Percentiles rank a stretch among this genome's conserved stretches.
phyloP scores from a whole-genome alignment of 176 grass and related monocot genomes.

The Ampelocalamus luodianensis region DNA sequence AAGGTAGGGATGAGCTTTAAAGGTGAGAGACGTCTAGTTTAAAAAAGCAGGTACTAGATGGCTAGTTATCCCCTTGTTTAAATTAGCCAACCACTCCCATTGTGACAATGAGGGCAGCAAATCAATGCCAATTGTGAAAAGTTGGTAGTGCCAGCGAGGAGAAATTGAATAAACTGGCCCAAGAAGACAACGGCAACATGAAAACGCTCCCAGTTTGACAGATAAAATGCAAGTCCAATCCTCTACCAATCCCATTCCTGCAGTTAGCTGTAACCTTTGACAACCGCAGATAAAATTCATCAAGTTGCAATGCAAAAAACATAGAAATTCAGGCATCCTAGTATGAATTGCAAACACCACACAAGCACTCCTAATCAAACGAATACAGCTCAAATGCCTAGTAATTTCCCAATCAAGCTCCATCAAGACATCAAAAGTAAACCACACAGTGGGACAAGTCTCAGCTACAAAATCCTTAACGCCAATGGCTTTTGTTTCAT shows the following conservation, averaged over 20 bases:
- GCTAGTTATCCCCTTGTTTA: slow-evolving; percentile 22
- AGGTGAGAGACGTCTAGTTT: not conserved
- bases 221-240: not conserved
- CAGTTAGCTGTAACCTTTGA: slow-evolving; percentile 16
- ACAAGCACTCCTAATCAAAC: not conserved
- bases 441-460: not conserved
- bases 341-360: not conserved
- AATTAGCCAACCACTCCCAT: slow-evolving; percentile 37
- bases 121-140: slow-evolving; percentile 48
- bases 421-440: not conserved
- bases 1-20: not conserved
- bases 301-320: not conserved
- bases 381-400: not conserved
- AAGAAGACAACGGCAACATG: slow-evolving; percentile 31
- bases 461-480: not conserved
- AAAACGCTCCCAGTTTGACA: slow-evolving; percentile 17
- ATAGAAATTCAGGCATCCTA: not conserved
- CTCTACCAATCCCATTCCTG: slow-evolving; percentile 18
- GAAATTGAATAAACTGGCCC: slow-evolving; percentile 24
- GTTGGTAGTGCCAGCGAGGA: slow-evolving; percentile 27
- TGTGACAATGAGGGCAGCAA: slow-evolving; percentile 13
- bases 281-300: slow-evolving; percentile 19
- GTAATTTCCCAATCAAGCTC: not conserved
- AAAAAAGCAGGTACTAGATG: slow-evolving; percentile 7
- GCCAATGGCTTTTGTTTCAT: not conserved